Evolutionary conservation across 2,329 filamentous ascomycete species (phyloP).

Genomic region (Mariannaea sp.): DNA sequence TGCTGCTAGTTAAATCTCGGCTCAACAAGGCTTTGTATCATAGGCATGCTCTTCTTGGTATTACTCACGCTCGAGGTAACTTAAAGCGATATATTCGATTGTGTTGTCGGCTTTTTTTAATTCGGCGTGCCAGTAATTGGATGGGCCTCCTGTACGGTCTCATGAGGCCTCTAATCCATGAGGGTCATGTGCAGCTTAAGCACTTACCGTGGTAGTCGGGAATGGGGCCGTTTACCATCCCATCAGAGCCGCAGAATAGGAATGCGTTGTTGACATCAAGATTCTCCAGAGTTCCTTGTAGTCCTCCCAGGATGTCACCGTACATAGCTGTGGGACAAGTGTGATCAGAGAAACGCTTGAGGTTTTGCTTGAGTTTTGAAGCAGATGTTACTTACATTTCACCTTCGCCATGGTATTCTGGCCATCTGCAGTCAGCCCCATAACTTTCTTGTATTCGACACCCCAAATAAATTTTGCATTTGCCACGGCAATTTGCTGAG

Average conservation of each 20-base stretch:
- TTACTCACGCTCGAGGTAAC: neutral
- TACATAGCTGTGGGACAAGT: conserved; percentile 2
- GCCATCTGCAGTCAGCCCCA: neutral
- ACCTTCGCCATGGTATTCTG: neutral
- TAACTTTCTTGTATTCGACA: neutral
- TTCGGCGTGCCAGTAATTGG: conserved; percentile 2
- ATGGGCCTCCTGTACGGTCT: neutral
- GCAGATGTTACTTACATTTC: neutral
- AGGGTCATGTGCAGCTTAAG: neutral
- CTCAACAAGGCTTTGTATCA: neutral
- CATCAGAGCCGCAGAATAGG: conserved; percentile 5
- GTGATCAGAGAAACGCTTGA: neutral
- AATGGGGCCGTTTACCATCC: neutral
- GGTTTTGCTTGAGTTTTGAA: neutral
- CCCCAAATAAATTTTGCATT: conserved; percentile 8
- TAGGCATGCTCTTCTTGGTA: too few species aligned
- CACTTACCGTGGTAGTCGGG: neutral
- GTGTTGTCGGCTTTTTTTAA: neutral
- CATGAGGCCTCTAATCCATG: neutral
- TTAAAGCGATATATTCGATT: neutral
- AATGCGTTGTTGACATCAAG: conserved; percentile 1
- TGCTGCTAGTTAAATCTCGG: neutral
- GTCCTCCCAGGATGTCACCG: neutral
- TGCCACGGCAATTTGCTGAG: conserved; percentile 1
- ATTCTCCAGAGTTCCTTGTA: conserved; percentile 1